phyloP scores from a whole-genome alignment of 306 rosid species.

The Vigna reflexopilosa region DNA sequence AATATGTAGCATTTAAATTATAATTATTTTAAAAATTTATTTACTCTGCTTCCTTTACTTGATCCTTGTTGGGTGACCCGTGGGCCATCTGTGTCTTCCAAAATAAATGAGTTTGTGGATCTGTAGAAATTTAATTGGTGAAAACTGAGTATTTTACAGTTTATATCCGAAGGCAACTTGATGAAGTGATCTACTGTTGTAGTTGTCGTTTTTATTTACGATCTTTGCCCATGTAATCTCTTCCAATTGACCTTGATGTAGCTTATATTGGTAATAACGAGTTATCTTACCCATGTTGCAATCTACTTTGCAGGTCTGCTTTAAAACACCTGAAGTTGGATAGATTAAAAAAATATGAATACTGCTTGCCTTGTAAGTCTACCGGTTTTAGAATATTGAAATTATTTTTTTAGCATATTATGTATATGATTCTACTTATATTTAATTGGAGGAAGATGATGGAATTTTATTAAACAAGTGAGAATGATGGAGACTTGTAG shows the following conservation, averaged over 20 bases:
- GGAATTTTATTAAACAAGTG: conserved; percentile 24
- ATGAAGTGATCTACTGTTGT: conserved; percentile 6
- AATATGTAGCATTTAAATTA: not conserved
- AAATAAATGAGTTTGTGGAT: not conserved
- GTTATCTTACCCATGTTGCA: conserved; percentile 30
- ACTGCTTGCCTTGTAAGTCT: conserved; percentile 89
- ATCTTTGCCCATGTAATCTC: not conserved
- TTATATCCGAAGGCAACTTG: conserved; percentile 3
- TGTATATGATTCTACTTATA: not conserved
- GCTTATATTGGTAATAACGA: not conserved
- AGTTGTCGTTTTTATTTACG: conserved; percentile 22
- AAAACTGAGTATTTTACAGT: not conserved
- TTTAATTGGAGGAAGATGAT: conserved; percentile 1
- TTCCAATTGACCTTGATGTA: conserved; percentile 9
- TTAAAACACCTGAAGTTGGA: conserved; percentile 85
- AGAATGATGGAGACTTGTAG: not conserved
- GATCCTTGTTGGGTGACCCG: not conserved
- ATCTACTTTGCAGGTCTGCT: conserved; percentile 67
- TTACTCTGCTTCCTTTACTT: not conserved
- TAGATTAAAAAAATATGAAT: conserved; percentile 80
- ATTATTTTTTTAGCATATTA: not conserved
- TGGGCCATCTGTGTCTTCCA: not conserved
- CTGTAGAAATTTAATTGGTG: not conserved
- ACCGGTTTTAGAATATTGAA: conserved; percentile 16
- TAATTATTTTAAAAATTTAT: not conserved